These are phyloP conservation scores for Aspergillus carlsbadensis DNA, from an alignment of 495 filamentous ascomycete species.

Conservation along the genomic window DNA sequence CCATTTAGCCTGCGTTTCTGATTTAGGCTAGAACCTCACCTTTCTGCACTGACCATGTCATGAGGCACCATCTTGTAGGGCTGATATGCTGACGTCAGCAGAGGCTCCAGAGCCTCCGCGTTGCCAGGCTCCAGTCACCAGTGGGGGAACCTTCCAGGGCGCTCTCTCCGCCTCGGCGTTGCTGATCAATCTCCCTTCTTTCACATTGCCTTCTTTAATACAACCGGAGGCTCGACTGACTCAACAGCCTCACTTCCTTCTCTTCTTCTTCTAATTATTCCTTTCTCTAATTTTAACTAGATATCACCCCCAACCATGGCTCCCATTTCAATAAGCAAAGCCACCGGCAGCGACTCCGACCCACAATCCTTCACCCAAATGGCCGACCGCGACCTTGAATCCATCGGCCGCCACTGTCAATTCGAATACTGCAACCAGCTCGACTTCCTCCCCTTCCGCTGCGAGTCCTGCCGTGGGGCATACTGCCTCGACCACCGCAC, in stretches of 20 bases:
- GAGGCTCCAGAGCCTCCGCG: too few relatives aligned
- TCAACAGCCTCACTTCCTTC: background rate
- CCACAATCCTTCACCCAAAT: constrained; percentile 51
- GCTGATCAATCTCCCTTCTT: background rate
- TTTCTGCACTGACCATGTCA: too few relatives aligned
- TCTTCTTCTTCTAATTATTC: background rate
- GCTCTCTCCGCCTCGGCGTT: background rate
- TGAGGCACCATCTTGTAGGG: too few relatives aligned
- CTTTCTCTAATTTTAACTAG: background rate
- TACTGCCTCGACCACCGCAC: constrained; percentile 95
- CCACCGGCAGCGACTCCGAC: constrained; percentile 3
- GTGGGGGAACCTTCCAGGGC: background rate
- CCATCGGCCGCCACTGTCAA: constrained; percentile 90
- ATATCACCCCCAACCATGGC: constrained; percentile 21
- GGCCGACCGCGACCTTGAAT: constrained; percentile 66
- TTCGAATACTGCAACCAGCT: constrained; percentile 87
- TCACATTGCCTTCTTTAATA: too few relatives aligned
- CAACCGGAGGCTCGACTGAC: too few relatives aligned
- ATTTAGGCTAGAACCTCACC: too few relatives aligned
- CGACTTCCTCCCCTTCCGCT: constrained; percentile 94
- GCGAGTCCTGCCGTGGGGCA: constrained; percentile 80
- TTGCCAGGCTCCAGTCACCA: too few relatives aligned
- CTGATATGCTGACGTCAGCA: too few relatives aligned
- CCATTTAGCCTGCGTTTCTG: too few relatives aligned
- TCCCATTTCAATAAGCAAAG: constrained; percentile 32